Percentiles rank a stretch among this genome's conserved stretches.
These are phyloP conservation scores for Sugiyamaella pinicola DNA, from an alignment of 1,139 yeast genomes.

Conservation along the genomic window DNA sequence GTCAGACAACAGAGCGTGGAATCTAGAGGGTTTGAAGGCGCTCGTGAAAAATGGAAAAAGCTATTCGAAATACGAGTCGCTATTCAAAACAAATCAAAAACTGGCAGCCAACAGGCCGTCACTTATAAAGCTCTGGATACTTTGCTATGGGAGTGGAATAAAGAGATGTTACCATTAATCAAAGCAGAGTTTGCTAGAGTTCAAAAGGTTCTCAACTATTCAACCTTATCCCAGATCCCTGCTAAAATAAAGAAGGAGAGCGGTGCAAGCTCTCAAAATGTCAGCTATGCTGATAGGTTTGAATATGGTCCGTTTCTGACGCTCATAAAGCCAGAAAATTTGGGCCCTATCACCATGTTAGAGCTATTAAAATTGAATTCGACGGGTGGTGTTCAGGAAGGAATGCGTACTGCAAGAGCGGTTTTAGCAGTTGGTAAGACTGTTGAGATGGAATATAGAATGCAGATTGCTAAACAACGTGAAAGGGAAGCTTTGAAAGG, in stretches of 20 bases:
- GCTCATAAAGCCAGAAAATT: constrained; percentile 72
- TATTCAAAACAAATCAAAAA: constrained; percentile 39
- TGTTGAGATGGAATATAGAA: constrained; percentile 78
- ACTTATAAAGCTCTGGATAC: constrained; percentile 52
- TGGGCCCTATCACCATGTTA: constrained; percentile 81
- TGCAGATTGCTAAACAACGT: constrained; percentile 50
- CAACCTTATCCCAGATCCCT: constrained; percentile 26
- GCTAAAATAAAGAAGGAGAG: constrained; percentile 24
- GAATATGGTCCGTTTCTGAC: constrained; percentile 79
- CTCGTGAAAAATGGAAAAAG: constrained; percentile 54
- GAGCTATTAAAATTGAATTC: constrained; percentile 76
- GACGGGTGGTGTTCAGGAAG: constrained; percentile 77
- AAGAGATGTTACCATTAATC: constrained; percentile 67
- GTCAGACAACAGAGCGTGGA: constrained; percentile 74
- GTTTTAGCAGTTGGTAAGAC: constrained; percentile 82
- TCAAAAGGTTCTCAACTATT: constrained; percentile 37
- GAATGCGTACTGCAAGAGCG: constrained; percentile 84
- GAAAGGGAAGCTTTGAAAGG: constrained; percentile 55
- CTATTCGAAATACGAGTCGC: constrained; percentile 55
- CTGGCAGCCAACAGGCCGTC: constrained; percentile 18
- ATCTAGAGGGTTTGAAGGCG: constrained; percentile 63
- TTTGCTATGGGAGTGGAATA: constrained; percentile 62
- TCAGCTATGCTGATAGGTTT: constrained; percentile 52
- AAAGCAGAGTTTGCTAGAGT: constrained; percentile 29
- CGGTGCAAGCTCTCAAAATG: constrained; percentile 19